Percentiles rank a stretch among this genome's conserved stretches.
phyloP scores from a whole-genome alignment of 148 eudicot genomes.

The Salicornia ramosissima region DNA sequence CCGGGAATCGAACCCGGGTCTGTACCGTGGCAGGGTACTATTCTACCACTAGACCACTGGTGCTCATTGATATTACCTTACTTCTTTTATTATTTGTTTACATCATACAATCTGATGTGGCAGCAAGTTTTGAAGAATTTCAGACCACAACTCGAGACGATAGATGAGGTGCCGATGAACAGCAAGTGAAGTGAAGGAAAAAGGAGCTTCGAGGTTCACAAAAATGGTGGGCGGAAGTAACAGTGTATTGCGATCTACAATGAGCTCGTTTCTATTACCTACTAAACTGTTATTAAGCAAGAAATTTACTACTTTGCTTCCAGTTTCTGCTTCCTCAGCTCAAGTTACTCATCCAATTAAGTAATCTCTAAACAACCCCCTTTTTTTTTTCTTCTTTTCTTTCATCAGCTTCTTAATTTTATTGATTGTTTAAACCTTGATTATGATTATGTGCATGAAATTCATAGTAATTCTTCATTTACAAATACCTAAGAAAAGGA shows the following conservation, averaged over 20 bases:
- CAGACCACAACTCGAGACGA: background rate
- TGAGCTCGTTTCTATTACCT: constrained; percentile 10
- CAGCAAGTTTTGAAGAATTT: background rate
- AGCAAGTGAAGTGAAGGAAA: background rate
- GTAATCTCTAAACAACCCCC: background rate
- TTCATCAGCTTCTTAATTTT: background rate
- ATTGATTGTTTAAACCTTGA: background rate
- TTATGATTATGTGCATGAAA: background rate
- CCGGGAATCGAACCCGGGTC: constrained; percentile 52
- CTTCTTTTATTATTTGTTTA: no score
- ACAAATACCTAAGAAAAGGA: background rate
- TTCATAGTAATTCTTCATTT: background rate
- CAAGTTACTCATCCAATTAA: constrained; percentile 4
- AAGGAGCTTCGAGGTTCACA: no score
- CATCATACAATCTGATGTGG: background rate
- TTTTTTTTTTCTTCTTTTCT: background rate
- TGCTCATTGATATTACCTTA: background rate
- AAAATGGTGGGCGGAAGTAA: constrained; percentile 15
- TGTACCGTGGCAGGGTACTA: constrained; percentile 51
- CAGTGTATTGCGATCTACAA: background rate
- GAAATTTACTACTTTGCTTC: background rate
- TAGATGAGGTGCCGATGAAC: background rate
- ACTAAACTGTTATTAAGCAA: background rate
- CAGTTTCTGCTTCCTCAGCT: constrained; percentile 4
- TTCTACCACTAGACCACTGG: constrained; percentile 47